These are phyloP conservation scores for Kregervanrija pseudodelftensis DNA, from an alignment of 805 yeast genomes.

Conservation along the genomic window DNA sequence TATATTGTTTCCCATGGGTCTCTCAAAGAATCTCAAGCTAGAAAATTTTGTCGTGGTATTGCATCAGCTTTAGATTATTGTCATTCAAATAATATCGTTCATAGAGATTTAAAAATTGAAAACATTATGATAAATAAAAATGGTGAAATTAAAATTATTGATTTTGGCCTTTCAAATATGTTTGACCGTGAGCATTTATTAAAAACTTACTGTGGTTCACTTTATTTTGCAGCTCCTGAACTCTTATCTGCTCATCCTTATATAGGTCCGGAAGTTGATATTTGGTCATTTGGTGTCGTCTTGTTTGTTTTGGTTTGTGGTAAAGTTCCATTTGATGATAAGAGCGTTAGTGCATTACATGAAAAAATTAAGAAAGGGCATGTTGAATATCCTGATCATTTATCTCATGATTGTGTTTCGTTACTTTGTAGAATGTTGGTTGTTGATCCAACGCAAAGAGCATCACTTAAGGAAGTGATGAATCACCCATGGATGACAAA, in stretches of 20 bases:
- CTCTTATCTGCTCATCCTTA: conserved; percentile 87
- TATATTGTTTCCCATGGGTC: conserved; percentile 96
- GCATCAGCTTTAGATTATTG: conserved; percentile 91
- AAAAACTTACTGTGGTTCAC: conserved; percentile 93
- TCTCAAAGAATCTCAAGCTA: conserved; percentile 85
- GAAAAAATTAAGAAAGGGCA: conserved; percentile 88
- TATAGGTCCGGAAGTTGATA: conserved; percentile 94
- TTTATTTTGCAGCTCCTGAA: conserved; percentile 98
- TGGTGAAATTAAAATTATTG: conserved; percentile 93
- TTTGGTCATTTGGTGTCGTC: conserved; percentile 98
- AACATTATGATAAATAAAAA: conserved; percentile 89
- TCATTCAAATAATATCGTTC: conserved; percentile 91
- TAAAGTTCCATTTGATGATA: conserved; percentile 96
- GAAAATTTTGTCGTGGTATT: conserved; percentile 91
- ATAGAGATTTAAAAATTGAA: conserved; percentile 93
- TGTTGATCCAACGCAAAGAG: conserved; percentile 80
- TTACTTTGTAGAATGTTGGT: conserved; percentile 83
- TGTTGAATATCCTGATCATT: conserved; percentile 82
- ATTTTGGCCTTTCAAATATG: conserved; percentile 89
- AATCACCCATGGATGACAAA: conserved; percentile 92
- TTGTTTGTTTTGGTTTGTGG: conserved; percentile 94
- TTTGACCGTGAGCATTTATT: conserved; percentile 64
- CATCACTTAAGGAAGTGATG: conserved; percentile 68
- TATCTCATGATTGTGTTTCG: conserved; percentile 75
- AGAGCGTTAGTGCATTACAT: conserved; percentile 83